Evolutionary conservation across 2,329 filamentous ascomycete genomes (phyloP).

Genomic region (Fusarium sambucinum): DNA sequence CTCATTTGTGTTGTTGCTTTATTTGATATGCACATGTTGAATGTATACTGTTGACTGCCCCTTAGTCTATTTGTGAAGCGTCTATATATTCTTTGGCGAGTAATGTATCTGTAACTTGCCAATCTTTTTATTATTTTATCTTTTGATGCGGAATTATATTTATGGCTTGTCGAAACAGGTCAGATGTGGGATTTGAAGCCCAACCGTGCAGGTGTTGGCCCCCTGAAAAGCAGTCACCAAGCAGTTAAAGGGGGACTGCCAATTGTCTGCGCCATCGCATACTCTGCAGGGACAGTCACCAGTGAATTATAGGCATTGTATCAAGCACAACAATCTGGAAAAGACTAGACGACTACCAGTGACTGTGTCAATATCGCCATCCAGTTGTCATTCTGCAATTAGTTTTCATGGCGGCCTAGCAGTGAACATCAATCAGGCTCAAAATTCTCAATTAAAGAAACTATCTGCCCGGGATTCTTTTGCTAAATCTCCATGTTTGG

Average conservation of each 20-base stretch:
- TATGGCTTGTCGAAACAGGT: background rate
- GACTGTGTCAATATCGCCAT: background rate
- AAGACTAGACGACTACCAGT: background rate
- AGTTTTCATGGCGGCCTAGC: background rate
- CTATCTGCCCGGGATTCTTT: background rate
- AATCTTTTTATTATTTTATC: no score
- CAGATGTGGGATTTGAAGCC: background rate
- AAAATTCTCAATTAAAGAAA: background rate
- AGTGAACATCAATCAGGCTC: background rate
- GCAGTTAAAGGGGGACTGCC: background rate
- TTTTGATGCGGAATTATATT: no score
- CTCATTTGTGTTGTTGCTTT: no score
- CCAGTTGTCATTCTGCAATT: background rate
- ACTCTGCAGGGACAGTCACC: background rate
- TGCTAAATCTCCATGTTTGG: background rate
- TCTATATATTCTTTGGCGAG: no score
- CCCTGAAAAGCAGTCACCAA: background rate
- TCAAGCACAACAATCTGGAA: background rate
- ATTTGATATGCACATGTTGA: no score
- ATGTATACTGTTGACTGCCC: no score
- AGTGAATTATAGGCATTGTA: background rate
- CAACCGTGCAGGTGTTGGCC: background rate
- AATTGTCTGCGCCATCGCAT: background rate
- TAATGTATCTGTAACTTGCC: no score
- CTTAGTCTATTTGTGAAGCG: no score